Conservation (phyloP, 1,284 basidiomycete genomes). For the Puccinia novopanici region DNA sequence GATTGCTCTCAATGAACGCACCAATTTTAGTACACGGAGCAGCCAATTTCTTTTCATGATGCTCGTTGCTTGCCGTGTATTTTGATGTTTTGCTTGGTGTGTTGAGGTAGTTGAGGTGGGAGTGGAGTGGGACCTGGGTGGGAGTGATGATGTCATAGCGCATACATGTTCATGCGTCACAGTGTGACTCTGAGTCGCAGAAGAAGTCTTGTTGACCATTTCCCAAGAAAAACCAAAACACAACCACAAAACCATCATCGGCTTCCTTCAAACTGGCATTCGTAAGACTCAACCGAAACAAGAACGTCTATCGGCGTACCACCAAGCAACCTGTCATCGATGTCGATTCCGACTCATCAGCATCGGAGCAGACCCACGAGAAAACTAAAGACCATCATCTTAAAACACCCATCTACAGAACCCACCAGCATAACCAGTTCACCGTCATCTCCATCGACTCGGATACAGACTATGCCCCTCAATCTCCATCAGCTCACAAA, state of each 20-base stretch:
- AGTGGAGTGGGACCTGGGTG: no score
- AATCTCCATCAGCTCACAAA: not conserved
- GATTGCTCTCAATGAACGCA: no score
- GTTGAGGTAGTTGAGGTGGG: no score
- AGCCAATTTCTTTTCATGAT: no score
- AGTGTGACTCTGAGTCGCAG: no score
- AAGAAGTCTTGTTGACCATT: not conserved
- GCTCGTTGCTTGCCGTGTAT: no score
- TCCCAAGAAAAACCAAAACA: not conserved
- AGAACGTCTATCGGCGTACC: constrained; percentile 28
- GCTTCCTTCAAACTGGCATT: constrained; percentile 10
- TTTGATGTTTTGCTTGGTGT: no score
- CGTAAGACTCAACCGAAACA: constrained; percentile 16
- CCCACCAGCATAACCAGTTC: not conserved
- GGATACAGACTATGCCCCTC: not conserved
- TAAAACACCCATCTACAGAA: not conserved
- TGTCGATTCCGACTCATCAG: constrained; percentile 1
- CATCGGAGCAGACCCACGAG: not conserved
- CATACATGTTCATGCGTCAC: no score
- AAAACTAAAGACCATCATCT: no score
- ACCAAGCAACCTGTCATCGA: constrained; percentile 6
- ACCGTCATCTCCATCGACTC: constrained; percentile 10
- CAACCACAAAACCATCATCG: not conserved
- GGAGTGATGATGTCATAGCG: no score
- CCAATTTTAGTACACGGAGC: no score